These are phyloP conservation scores for Neurospora sp. DNA, from an alignment of 495 filamentous ascomycete genomes.

Conservation along the genomic window DNA sequence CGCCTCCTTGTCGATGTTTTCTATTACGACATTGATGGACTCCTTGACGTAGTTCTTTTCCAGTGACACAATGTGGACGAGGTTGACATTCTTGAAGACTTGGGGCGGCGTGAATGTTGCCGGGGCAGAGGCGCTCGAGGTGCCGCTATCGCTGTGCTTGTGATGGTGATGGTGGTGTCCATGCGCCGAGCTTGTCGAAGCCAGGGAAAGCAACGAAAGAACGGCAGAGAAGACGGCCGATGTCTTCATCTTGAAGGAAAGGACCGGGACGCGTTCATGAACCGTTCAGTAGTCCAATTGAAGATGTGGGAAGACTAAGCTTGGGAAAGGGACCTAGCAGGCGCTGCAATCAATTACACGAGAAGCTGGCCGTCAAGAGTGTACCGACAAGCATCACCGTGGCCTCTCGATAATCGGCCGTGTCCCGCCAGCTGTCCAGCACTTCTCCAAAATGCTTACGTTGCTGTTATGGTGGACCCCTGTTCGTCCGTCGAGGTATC, in stretches of 20 bases:
- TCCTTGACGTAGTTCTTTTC: constrained; percentile 88
- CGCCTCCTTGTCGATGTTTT: constrained; percentile 65
- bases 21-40: constrained; percentile 83
- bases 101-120: constrained; percentile 74
- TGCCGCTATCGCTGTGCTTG: constrained; percentile 14
- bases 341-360: neutral
- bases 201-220: constrained; percentile 37
- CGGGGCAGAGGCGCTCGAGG: constrained; percentile 42
- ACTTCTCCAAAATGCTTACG: constrained; percentile 28
- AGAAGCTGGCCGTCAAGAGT: neutral
- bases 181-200: constrained; percentile 24
- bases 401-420: constrained; percentile 14
- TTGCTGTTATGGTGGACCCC: constrained; percentile 22
- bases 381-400: constrained; percentile 20
- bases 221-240: constrained; percentile 39
- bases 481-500: constrained; percentile 3
- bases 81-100: constrained; percentile 83
- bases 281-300: constrained; percentile 15
- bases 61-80: constrained; percentile 81
- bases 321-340: neutral
- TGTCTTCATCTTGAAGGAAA: constrained; percentile 42
- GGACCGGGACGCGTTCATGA: constrained; percentile 28
- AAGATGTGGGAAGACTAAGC: neutral
- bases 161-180: constrained; percentile 6
- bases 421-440: constrained; percentile 11